Evolutionary conservation across 371 early-diverging fungal genomes (phyloP), one percentile per base, ranked within the genome.

Genomic region (Mortierella sp.): DNA sequence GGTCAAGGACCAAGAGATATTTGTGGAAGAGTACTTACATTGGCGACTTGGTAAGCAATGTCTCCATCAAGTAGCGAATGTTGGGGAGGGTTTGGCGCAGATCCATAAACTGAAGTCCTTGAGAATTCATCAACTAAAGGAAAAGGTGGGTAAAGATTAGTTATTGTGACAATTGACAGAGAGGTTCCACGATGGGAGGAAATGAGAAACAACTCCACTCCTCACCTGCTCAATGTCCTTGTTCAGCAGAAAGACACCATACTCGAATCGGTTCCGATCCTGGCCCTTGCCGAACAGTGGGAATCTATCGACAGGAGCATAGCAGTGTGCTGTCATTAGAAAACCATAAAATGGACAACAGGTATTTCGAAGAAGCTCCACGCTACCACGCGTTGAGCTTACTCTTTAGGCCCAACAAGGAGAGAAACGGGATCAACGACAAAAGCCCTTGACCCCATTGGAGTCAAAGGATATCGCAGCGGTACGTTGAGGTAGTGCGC

Each of bases 201-300:
- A 28, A 0, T 57, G 2, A 26, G 26, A 4, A 67, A 19, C 4
- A 34, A n/a, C 5, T n/a, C 24, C 2, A 40, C 21, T 64, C 67
- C 67, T 37, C 88, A 94, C 95, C 92, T 96, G 96, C 80, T 97
- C 97, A 75, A 97, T 92, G 72, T 97, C 90, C 88, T 96, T 96
- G 87, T 96, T 97, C 72, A 97, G 75, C 54, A 97, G 80, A 88
- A 95, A 97, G 19, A 97, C 96, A 5, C 93, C 96, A 88, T 95
- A 97, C 69, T 96, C 96, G 83, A 96, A 96, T 9, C 95, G 89
- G 78, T 91, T 87, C 14, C 90, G 87, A 55, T 96, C 96, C 0
- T 92, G 91, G 6, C 96, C 95, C 86, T 92, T 93, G 1, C 91
- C 73, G 84, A 91, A 95, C 26, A 97, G 88, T 0, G 97, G 97